Conservation (phyloP, 352 stramenopile genomes). For the Pythium scleroteichum region DNA sequence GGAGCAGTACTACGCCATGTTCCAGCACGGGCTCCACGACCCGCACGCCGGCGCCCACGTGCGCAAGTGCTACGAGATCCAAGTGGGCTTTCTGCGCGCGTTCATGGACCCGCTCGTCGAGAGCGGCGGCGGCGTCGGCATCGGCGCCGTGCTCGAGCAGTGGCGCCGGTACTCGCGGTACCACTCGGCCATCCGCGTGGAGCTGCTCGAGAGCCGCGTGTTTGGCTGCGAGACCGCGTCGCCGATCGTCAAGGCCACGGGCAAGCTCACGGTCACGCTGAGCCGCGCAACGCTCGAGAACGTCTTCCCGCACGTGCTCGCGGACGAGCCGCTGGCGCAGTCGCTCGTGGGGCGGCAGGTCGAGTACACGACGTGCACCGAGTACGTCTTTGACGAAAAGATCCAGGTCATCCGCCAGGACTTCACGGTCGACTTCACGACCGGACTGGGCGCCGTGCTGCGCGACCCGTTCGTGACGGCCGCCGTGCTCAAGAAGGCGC, state of each 20-base stretch:
- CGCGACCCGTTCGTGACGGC: conserved; percentile 24
- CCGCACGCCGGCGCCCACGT: conserved; percentile 36
- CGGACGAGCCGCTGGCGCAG: conserved; percentile 57
- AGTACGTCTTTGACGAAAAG: conserved; percentile 54
- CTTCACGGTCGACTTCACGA: conserved; percentile 56
- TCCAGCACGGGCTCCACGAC: conserved; percentile 55
- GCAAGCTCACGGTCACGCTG: conserved; percentile 43
- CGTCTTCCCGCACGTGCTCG: conserved; percentile 66
- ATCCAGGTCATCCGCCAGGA: conserved; percentile 57
- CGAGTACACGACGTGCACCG: conserved; percentile 53
- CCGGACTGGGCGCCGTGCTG: conserved; percentile 40
- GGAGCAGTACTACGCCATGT: conserved; percentile 68
- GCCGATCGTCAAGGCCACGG: conserved; percentile 52
- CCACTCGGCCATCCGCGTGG: conserved; percentile 44
- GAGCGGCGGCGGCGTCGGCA: conserved; percentile 39
- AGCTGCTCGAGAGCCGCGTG: conserved; percentile 38
- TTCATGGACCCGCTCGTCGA: conserved; percentile 52
- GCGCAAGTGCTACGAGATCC: conserved; percentile 51
- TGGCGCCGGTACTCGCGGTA: conserved; percentile 64
- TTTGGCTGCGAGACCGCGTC: conserved; percentile 41
- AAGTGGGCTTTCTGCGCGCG: conserved; percentile 46
- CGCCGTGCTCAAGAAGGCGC: conserved; percentile 13
- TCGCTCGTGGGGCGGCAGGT: conserved; percentile 51
- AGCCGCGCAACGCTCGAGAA: conserved; percentile 58
- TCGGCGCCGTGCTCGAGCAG: conserved; percentile 52